These are phyloP conservation scores for Solioccasus polychromus DNA, from an alignment of 768 basidiomycete genomes.

Conservation along the genomic window DNA sequence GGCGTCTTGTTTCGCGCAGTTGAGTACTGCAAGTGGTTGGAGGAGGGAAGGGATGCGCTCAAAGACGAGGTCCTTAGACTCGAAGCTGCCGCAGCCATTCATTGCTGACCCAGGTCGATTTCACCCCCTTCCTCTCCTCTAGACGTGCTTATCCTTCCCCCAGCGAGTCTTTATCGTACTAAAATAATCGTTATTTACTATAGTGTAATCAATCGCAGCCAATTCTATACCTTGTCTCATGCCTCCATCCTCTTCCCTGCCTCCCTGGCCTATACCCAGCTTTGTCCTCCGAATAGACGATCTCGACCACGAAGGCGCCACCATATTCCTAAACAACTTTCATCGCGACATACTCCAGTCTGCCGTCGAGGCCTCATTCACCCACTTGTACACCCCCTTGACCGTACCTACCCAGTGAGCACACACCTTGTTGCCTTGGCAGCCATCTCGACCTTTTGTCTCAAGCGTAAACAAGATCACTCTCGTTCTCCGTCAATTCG, in stretches of 20 bases:
- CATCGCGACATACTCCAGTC: slow-evolving; percentile 37
- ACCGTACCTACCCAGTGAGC: slow-evolving; percentile 49
- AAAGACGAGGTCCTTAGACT: slow-evolving; percentile 63
- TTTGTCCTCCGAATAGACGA: slow-evolving; percentile 57
- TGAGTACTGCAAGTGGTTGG: slow-evolving; percentile 84
- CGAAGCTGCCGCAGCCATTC: slow-evolving; percentile 66
- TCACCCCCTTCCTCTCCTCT: too few species aligned
- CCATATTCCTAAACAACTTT: slow-evolving; percentile 52
- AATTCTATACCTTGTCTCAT: slow-evolving; percentile 10
- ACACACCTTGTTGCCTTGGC: not conserved
- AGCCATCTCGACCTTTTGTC: slow-evolving; percentile 7
- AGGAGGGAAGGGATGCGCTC: slow-evolving; percentile 74
- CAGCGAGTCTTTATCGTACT: not conserved
- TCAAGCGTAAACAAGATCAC: slow-evolving; percentile 50
- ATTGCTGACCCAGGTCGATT: too few species aligned
- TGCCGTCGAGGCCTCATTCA: slow-evolving; percentile 40
- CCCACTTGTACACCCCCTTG: slow-evolving; percentile 43
- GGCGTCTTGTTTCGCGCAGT: slow-evolving; percentile 85
- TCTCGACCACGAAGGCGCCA: slow-evolving; percentile 54
- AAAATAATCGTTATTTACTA: slow-evolving; percentile 13
- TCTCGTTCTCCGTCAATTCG: slow-evolving; percentile 63
- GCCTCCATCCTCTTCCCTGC: slow-evolving; percentile 22
- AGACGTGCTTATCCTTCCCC: too few species aligned
- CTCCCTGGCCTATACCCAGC: slow-evolving; percentile 53
- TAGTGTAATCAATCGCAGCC: too few species aligned